Base-by-base conservation (phyloP, 2,329 filamentous ascomycete species). In the Cladosporium sp. region DNA sequence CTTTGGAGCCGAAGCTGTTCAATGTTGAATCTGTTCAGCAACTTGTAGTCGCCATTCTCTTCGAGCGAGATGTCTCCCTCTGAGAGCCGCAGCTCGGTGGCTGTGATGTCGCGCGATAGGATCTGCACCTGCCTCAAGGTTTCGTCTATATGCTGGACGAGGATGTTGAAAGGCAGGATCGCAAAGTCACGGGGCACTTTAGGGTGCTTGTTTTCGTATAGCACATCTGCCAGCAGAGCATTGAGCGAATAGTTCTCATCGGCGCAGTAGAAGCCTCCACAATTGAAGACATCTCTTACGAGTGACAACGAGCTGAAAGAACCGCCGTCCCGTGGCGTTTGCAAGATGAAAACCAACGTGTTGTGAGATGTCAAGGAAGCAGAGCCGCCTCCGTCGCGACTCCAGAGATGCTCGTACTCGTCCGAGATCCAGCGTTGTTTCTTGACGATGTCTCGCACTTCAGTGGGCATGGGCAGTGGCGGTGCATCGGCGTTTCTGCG, bases 271-370 rank as follows among this genome's bases (percentile, higher is more conserved):
- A 76, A 54, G 3, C 74, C 74, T 16, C 74, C 74, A 58, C 73
- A 75, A 59, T 75, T 70, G n/a, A 64, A 66, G 14, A 66, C 64
- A 61, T 76, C 73, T 25, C 72, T 69, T 14, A 76, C 74, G 13
- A 76, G 66, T n/a, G 74, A 76, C 18, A 76, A 65, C 0, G 74
- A 76, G 62, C 73, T 74, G 65, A 76, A 76, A 11, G 74, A 74
- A 43, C 67, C 66, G 8, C 72, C 72, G 58, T 76, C 74, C 65
- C 74, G 59, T 18, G 74, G 74, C 2, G 74, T 76, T 61, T 76
- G 74, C n/a, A 76, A 67, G 21, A 76, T 67, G 63, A 76, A 76
- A 1, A 72, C 73, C 49, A 76, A 63, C 26, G 75, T 73, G 28
- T 71, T 72, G 67, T 73, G 73, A 10, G 70, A 73, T 25, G 69